Base-by-base conservation (phyloP, 2,329 filamentous ascomycete species). In the Pezizomycotina sp. region DNA sequence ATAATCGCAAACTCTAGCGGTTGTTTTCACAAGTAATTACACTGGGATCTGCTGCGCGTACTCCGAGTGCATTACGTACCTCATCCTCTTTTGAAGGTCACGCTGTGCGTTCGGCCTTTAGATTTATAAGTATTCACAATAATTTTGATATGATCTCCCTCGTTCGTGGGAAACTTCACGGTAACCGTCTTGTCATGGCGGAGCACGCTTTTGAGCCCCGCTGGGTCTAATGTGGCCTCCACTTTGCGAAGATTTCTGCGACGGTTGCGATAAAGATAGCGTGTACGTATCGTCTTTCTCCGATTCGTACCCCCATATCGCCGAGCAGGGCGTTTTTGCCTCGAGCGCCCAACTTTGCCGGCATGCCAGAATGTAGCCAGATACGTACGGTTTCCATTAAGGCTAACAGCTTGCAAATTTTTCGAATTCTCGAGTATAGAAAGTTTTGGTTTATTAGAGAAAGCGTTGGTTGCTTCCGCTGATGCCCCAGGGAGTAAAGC, bases 341-440 rank as follows among this genome's bases (percentile, higher is more conserved):
- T 46, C 14, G 43, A 14, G 20, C 37, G 27, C 14, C 34, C 36
- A 27, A 46, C 38, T 4, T 35, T 40, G 20, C 43, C 43, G 4
- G 27, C 26, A 10, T 29, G 36, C 43, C 43, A 46, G 29, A 46
- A 46, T 15, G 38, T 46, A 14, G 43, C 43, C 43, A 46, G 43
- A 6, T 5, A 23, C 5, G 31, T 33, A 36, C 29, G 12, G 33
- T 44, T 19, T 34, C 37, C 7, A 25, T 46, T 42, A 19, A 46
- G 41, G 25, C 32, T 26, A 10, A 46, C 40, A 19, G 43, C 43
- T 20, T 43, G 41, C 4, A 43, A 30, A n/a, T 19, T 32, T 14
- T 27, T 28, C 9, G 36, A 38, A 22, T 43, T 43, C 13, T 43
- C 36, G 9, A 36, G 38, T 12, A 43, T 24, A 27, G 38, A 38